Evolutionary conservation across 2,329 filamentous ascomycete genomes (phyloP), one percentile per base, ranked within the genome.

Genomic region (Cladosporium cucumerinum): DNA sequence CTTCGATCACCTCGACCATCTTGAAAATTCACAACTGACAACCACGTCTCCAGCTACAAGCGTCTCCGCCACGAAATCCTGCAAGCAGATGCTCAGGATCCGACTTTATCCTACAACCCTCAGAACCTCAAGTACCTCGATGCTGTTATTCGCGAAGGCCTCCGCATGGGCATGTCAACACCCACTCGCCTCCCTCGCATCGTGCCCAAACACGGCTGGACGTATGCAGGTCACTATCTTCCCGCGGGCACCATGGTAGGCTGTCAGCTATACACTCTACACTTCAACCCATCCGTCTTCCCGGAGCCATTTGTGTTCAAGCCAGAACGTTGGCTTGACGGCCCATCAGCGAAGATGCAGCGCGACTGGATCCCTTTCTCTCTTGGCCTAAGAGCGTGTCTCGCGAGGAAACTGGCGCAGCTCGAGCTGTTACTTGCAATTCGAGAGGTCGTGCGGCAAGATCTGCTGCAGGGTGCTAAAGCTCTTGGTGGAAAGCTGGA

Each of bases 161-260:
- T 85, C 0, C 78, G 84, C 14, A 72, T 86, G 55, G 80, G 78
- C 65, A 78, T 82, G 78, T 81, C 83, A 0, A 85, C 84, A 58
- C 82, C 83, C 0, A 82, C 78, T 11, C 78, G 82, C 1, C 75
- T 85, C 6, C 81, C 82, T 1, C 81, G 82, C 8, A 71, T 80
- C 7, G 82, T 85, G 1, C 81, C 82, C 0, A 63, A 71, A 0
- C 72, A 72, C 25, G 79, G 80, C 5, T 71, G 69, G 43, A 71
- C 65, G 36, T 75, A 77, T 65, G 81, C 66, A 16, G 58, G 69
- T 4, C 71, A 72, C 49, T 65, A 60, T 26, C 28, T 77, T 5
- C 82, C 83, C 1, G 66, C 75, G 1, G 79, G 80, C 0, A 80
- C 81, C 0, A 76, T 78, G 32, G 82, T 85, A 1, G 80, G 80